Evolutionary conservation across 805 yeast species (phyloP), one percentile per base, ranked within the genome.

Genomic region (Yamadazyma phyllophila): DNA sequence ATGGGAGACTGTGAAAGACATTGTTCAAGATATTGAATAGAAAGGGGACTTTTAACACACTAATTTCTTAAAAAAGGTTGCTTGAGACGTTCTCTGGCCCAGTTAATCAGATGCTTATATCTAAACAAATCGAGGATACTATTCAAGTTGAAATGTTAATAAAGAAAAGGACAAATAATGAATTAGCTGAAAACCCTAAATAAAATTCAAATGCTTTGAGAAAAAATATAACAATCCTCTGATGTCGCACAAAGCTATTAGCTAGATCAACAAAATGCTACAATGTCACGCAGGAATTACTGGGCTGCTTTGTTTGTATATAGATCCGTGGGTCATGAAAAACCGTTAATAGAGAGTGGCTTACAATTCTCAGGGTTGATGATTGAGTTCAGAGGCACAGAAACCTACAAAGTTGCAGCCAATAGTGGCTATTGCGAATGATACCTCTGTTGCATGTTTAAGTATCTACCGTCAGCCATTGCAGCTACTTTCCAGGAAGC

Each of bases 1-100:
- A 13, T 42, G 31, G 24, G 45, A 17, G n/a, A 27, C 16, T 15
- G 39, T 27, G 17, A 42, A 42, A 7, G 45, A 10, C 45, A 42
- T 42, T 9, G 17, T 42, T 26, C 11, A 26, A 12, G 24, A 9
- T 26, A 9, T 26, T 36, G 24, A 9, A 12, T 13, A 6, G 11
- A 17, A 36, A 17, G 13, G 14, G 24, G 26, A 20, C 29, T 17
- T 36, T 24, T n/a, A 36, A 13, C 38, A 36, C 38, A 36, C 38
- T 36, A 11, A 12, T 26, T 17, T 10, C 12, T 20, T 17, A 16
- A 16, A 11, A 3, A 26, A 11, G 29, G 15, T 16, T 26, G 11
- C 24, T 33, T 14, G 8, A 17, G 15, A 14, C 17, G n/a, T 17
- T 17, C 24, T 17, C 12, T 36, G 16, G 20, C 11, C 24, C 24